These are phyloP conservation scores for Rhytidiadelphus loreus DNA, from an alignment of 225 moss, liverwort and hornwort genomes.

Conservation along the genomic window DNA sequence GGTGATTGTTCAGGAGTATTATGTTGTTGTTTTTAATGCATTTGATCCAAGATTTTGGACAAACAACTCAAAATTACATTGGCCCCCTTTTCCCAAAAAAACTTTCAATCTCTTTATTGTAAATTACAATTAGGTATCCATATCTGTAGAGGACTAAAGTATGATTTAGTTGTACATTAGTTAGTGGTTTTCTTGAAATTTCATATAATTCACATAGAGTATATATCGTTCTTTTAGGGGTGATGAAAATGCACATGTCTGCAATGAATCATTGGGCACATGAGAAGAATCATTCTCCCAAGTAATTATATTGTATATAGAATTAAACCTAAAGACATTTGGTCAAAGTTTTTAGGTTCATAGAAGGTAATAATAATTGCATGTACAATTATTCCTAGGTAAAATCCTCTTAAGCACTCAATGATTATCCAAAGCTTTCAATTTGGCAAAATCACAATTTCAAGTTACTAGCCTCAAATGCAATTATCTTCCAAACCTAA, in stretches of 20 bases:
- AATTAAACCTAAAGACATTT: not conserved
- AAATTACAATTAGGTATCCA: not conserved
- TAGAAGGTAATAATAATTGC: not conserved
- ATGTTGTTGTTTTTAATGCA: not conserved
- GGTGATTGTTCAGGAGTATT: accelerated
- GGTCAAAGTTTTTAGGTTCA: accelerated
- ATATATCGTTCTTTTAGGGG: no score
- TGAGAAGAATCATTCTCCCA: accelerated
- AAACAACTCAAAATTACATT: not conserved
- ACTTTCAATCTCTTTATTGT: not conserved
- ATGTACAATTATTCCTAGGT: not conserved
- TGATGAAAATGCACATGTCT: accelerated
- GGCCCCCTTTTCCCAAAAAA: accelerated
- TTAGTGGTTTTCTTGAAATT: no score
- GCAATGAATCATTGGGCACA: not conserved
- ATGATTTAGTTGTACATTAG: not conserved
- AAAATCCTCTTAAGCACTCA: accelerated
- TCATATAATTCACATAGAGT: not conserved
- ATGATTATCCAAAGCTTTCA: not conserved
- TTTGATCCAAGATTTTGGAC: not conserved
- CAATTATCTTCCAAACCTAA: not conserved
- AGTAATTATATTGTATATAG: not conserved
- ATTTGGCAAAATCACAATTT: not conserved
- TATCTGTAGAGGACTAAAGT: no score
- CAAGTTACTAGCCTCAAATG: not conserved